These are phyloP conservation scores for Kurtzmaniella natalensis DNA, from an alignment of 1,139 yeast species.

Conservation along the genomic window DNA sequence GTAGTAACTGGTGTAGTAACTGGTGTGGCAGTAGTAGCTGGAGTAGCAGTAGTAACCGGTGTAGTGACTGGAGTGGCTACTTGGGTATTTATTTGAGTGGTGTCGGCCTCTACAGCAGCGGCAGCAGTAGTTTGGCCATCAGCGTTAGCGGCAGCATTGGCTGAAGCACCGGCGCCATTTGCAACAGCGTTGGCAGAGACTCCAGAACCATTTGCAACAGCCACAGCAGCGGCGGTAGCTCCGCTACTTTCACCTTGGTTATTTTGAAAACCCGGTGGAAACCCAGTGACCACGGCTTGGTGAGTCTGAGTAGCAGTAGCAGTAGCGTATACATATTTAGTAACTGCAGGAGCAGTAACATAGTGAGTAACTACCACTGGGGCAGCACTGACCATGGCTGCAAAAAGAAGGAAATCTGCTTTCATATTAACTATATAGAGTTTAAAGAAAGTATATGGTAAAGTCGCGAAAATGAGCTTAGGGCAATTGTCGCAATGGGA, in stretches of 20 bases:
- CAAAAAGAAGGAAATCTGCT: conserved; percentile 15
- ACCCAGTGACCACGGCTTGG: conserved; percentile 9
- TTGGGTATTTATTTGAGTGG: too few species aligned
- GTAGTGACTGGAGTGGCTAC: too few species aligned
- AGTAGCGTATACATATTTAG: conserved; percentile 22
- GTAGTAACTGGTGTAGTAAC: conserved; percentile 5
- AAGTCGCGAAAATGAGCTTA: too few species aligned
- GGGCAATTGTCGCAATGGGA: too few species aligned
- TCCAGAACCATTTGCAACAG: conserved; percentile 1
- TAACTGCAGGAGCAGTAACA: conserved; percentile 30
- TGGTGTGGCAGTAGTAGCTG: conserved; percentile 10
- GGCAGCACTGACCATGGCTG: conserved; percentile 24
- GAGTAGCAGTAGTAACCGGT: conserved; percentile 5
- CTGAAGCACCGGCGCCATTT: background rate
- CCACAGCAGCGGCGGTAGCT: conserved; percentile 5
- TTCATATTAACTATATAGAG: too few species aligned
- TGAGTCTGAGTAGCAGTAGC: conserved; percentile 14
- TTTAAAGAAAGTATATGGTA: too few species aligned
- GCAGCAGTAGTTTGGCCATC: conserved; percentile 4
- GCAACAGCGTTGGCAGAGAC: conserved; percentile 1
- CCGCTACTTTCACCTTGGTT: background rate
- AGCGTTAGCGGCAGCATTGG: background rate
- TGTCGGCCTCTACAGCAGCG: too few species aligned
- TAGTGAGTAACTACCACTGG: conserved; percentile 24
- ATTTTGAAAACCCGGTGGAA: conserved; percentile 11